Conservation (phyloP, 805 yeast genomes). For the Torulaspora gathmanii region DNA sequence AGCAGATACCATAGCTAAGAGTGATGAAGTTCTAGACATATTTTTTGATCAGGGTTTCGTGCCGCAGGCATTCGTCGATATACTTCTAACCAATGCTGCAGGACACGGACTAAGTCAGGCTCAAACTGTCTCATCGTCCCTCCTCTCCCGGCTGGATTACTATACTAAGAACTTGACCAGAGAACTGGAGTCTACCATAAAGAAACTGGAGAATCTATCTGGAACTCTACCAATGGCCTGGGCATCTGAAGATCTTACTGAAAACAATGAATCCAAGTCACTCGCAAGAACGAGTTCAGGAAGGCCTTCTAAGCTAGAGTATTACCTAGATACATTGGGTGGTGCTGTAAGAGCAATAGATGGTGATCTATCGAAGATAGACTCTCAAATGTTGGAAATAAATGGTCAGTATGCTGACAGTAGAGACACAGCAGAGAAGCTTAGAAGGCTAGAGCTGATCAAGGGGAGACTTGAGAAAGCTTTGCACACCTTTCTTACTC, state of each 20-base stretch:
- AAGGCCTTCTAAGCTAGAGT: constrained; percentile 57
- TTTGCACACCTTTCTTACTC: constrained; percentile 42
- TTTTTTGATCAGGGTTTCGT: constrained; percentile 64
- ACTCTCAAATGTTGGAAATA: constrained; percentile 26
- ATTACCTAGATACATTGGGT: constrained; percentile 57
- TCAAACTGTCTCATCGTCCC: constrained; percentile 45
- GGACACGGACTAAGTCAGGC: constrained; percentile 36
- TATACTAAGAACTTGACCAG: constrained; percentile 55
- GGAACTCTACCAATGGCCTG: constrained; percentile 44
- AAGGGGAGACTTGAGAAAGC: constrained; percentile 46
- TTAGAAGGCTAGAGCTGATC: constrained; percentile 43
- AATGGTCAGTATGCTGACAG: constrained; percentile 21
- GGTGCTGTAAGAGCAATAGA: constrained; percentile 55
- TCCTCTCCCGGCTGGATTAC: constrained; percentile 57
- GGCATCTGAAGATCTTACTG: constrained; percentile 15
- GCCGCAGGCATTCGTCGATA: constrained; percentile 62
- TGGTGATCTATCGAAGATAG: constrained; percentile 41
- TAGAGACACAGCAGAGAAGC: constrained; percentile 26
- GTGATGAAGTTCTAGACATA: constrained; percentile 51
- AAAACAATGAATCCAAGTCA: constrained; percentile 15
- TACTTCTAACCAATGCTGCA: constrained; percentile 46
- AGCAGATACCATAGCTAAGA: not conserved
- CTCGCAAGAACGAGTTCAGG: constrained; percentile 27
- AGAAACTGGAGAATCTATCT: constrained; percentile 46
- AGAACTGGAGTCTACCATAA: constrained; percentile 49